phyloP scores from a whole-genome alignment of 257 asterid species.

The Datura wrightii region DNA sequence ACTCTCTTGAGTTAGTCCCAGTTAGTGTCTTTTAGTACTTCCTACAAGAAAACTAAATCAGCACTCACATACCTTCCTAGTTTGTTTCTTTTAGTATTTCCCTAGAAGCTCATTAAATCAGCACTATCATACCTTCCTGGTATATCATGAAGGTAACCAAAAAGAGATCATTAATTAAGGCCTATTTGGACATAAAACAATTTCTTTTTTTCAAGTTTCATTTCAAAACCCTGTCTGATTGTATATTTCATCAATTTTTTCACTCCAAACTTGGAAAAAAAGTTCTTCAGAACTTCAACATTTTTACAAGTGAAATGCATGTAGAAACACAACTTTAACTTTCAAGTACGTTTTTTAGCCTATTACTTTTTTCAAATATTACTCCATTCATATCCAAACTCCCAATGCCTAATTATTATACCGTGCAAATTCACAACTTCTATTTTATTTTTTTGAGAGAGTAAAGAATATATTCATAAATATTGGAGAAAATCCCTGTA shows the following conservation, averaged over 20 bases:
- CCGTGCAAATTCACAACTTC: not conserved
- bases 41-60: not conserved
- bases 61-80: slow-evolving; percentile 15
- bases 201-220: not conserved
- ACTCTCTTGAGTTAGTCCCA: not conserved
- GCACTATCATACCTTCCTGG: not conserved
- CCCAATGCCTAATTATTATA: not conserved
- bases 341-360: not conserved
- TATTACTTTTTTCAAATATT: slow-evolving; percentile 4
- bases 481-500: not conserved
- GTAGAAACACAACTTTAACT: not conserved
- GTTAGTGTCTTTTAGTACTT: not conserved
- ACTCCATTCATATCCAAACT: not conserved
- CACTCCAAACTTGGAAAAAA: not conserved
- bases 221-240: not conserved
- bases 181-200: not conserved
- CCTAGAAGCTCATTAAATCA: not conserved
- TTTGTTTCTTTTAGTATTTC: not conserved
- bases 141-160: not conserved
- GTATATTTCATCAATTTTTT: not conserved
- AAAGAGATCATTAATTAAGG: not conserved
- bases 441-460: not conserved
- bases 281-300: not conserved
- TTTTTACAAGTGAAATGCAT: not conserved
- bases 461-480: not conserved